Conservation (phyloP, 768 basidiomycete genomes). For the Leccinum truebloodii region DNA sequence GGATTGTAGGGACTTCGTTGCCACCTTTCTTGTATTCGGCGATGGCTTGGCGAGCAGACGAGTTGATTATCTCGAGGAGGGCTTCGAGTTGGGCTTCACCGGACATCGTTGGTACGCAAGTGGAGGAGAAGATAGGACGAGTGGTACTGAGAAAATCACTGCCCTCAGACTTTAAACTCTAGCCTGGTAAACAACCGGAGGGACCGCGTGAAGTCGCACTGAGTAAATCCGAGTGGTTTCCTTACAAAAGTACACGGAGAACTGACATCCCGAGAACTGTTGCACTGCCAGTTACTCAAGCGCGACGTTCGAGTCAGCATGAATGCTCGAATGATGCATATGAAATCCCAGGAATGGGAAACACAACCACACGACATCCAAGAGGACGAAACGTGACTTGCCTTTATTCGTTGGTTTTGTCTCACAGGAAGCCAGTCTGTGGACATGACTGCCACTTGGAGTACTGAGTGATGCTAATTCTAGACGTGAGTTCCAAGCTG, state of each 20-base stretch:
- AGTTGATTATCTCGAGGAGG: slow-evolving; percentile 34
- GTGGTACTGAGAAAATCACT: not conserved
- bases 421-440: slow-evolving; percentile 11
- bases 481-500: not conserved
- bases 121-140: not conserved
- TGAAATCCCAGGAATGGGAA: slow-evolving; percentile 14
- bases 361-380: not conserved
- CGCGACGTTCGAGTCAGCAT: too few species aligned
- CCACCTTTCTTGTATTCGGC: slow-evolving; percentile 27
- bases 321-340: not conserved
- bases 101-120: slow-evolving; percentile 15
- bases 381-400: not conserved
- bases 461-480: not conserved
- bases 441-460: not conserved
- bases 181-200: not conserved
- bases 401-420: slow-evolving; percentile 9
- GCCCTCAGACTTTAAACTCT: slow-evolving; percentile 8
- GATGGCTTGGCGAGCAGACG: slow-evolving; percentile 28
- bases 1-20: slow-evolving; percentile 26
- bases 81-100: slow-evolving; percentile 31
- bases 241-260: not conserved
- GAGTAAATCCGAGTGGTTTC: not conserved
- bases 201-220: not conserved
- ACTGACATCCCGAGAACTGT: not conserved
- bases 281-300: not conserved